Conservation (phyloP, 345 rosid genomes). For the Litchi chinensis region DNA sequence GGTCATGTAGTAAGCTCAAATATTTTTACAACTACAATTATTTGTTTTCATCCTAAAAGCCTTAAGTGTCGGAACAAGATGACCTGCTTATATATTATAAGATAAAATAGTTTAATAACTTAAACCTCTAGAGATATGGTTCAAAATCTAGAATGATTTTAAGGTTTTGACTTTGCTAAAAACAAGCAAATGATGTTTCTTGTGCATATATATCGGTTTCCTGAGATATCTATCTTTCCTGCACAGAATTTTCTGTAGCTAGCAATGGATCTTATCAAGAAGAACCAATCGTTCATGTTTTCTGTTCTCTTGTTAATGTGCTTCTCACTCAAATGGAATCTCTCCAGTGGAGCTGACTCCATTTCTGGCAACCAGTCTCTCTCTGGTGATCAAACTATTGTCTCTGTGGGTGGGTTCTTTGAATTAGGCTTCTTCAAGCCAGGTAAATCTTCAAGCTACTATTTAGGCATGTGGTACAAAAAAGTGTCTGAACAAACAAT, state of each 20-base stretch:
- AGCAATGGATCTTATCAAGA: conserved; percentile 6
- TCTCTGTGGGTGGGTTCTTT: conserved; percentile 21
- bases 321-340: conserved; percentile 10
- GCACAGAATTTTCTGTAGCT: not conserved
- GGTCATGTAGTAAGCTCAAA: too few relatives aligned
- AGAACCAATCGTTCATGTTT: conserved; percentile 13
- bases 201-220: not conserved
- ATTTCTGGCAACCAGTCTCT: conserved; percentile 21
- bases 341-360: conserved; percentile 5
- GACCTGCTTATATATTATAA: too few relatives aligned
- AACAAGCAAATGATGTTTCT: too few relatives aligned
- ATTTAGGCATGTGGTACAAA: conserved; percentile 32
- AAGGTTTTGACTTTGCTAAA: too few relatives aligned
- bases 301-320: conserved; percentile 7
- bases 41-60: too few relatives aligned
- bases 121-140: too few relatives aligned
- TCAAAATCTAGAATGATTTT: too few relatives aligned
- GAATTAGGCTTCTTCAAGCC: conserved; percentile 29
- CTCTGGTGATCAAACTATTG: conserved; percentile 27
- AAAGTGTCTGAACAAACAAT: not conserved
- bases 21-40: too few relatives aligned
- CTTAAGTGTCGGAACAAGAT: too few relatives aligned
- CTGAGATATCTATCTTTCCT: too few relatives aligned
- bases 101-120: too few relatives aligned
- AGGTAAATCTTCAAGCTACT: conserved; percentile 4